These are phyloP conservation scores for Schwanniomyces etchellsii DNA, from an alignment of 1,139 yeast genomes.

Conservation along the genomic window DNA sequence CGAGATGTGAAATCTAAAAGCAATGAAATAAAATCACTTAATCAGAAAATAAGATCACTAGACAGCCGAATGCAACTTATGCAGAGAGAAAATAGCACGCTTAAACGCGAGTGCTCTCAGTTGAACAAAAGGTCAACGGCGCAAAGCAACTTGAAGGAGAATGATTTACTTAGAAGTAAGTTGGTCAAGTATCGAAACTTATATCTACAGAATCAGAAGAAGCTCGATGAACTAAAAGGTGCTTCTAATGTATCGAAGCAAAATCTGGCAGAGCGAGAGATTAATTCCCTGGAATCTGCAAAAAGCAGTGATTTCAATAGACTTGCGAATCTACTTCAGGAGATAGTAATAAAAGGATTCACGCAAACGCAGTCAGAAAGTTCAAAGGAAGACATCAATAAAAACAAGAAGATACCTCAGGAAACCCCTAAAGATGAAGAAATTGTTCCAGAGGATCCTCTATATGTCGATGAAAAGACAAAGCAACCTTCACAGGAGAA, in stretches of 20 bases:
- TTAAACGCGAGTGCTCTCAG: slow-evolving; percentile 10
- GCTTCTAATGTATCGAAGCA: background rate
- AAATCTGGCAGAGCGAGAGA: background rate
- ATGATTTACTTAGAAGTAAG: slow-evolving; percentile 26
- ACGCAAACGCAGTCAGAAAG: background rate
- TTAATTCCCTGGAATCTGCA: background rate
- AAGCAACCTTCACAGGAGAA: background rate
- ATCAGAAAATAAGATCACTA: slow-evolving; percentile 6
- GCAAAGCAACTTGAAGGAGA: slow-evolving; percentile 18
- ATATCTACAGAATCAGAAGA: slow-evolving; percentile 15
- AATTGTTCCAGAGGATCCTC: background rate
- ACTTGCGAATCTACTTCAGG: slow-evolving; percentile 1
- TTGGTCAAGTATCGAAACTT: slow-evolving; percentile 29
- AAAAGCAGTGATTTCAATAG: background rate
- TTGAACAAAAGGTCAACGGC: slow-evolving; percentile 10
- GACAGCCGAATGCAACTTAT: slow-evolving; percentile 6
- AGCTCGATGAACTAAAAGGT: slow-evolving; percentile 6
- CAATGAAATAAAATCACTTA: slow-evolving; percentile 3
- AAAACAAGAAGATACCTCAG: background rate
- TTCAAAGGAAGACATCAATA: background rate
- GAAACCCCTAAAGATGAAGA: background rate
- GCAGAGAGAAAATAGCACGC: slow-evolving; percentile 13
- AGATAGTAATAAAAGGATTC: slow-evolving; percentile 4
- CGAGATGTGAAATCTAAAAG: slow-evolving; percentile 7
- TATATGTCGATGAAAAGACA: background rate